A percentile compares a stretch with the other conserved stretches of the same genome.
phyloP scores from a whole-genome alignment of 129 eudicot genomes.

The Logfia minima region DNA sequence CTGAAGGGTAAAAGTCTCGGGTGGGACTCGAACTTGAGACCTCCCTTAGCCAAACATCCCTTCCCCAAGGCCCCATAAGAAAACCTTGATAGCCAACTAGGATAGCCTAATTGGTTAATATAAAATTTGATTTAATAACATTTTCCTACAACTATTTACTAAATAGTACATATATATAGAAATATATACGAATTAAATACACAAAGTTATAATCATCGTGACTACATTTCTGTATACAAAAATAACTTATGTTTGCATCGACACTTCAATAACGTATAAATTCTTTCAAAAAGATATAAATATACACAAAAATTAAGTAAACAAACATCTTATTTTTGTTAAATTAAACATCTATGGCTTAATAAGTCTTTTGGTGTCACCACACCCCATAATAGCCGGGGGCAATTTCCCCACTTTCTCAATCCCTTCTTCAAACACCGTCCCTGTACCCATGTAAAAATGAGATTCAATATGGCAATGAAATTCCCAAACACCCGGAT shows the following conservation, averaged over 20 bases:
- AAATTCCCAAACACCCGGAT: conserved; percentile 94
- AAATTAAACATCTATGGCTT: conserved; percentile 41
- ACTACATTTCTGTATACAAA: not conserved
- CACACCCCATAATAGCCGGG: conserved; percentile 75
- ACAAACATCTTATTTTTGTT: not conserved
- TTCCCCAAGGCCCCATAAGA: too few relatives aligned
- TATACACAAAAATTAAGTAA: not conserved
- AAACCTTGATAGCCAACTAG: too few relatives aligned
- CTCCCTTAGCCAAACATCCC: too few relatives aligned
- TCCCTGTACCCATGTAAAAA: conserved; percentile 87
- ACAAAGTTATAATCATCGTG: not conserved
- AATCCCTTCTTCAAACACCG: conserved; percentile 76
- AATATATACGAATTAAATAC: not conserved
- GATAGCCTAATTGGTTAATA: too few relatives aligned
- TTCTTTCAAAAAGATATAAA: not conserved
- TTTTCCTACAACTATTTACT: too few relatives aligned
- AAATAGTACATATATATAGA: not conserved
- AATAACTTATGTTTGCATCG: not conserved
- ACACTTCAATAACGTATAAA: conserved; percentile 11
- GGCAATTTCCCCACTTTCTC: conserved; percentile 68
- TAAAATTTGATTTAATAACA: too few relatives aligned
- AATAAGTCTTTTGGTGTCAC: conserved; percentile 44
- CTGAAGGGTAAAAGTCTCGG: too few relatives aligned
- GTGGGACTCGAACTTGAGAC: too few relatives aligned
- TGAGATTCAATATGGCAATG: conserved; percentile 95